A percentile compares a stretch with the other conserved stretches of the same genome.
These are phyloP conservation scores for Auxenochlorella pyrenoidosa DNA, from an alignment of 139 green algal genomes.

Conservation along the genomic window DNA sequence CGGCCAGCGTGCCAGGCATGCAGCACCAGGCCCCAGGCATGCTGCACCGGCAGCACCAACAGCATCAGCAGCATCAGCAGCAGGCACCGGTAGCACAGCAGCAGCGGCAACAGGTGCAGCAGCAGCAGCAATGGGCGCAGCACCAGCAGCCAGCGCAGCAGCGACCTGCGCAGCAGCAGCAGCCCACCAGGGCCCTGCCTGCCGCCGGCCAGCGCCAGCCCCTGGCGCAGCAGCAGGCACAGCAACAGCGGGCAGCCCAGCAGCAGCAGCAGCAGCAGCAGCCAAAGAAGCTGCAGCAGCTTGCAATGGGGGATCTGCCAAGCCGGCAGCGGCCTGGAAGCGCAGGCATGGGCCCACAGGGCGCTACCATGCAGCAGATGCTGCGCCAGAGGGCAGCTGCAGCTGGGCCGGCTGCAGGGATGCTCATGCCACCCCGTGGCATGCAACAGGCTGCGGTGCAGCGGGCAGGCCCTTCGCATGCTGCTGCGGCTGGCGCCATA, in stretches of 20 bases:
- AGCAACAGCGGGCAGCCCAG: not conserved
- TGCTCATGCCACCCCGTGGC: constrained; percentile 11
- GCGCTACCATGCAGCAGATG: not conserved
- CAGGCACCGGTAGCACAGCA: no score
- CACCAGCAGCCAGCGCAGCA: not conserved
- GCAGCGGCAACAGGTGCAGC: constrained; percentile 1
- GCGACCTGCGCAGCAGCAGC: not conserved
- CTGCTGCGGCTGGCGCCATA: not conserved
- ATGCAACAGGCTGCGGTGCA: constrained; percentile 6
- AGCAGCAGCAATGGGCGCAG: constrained; percentile 7
- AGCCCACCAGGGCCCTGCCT: not conserved
- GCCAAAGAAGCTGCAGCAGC: constrained; percentile 15
- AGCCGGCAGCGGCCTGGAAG: not conserved
- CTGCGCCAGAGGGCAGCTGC: not conserved
- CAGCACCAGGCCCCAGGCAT: no score
- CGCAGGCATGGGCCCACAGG: not conserved
- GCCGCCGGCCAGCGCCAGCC: not conserved
- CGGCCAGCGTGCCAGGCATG: not conserved
- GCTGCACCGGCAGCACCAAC: not conserved
- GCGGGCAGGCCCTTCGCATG: not conserved
- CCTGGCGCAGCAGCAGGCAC: not conserved
- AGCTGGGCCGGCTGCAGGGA: not conserved
- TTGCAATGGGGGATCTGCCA: not conserved
- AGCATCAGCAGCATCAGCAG: not conserved
- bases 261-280: not conserved